Conservation (phyloP, 2,329 filamentous ascomycete genomes). For the Talaromyces sp. region DNA sequence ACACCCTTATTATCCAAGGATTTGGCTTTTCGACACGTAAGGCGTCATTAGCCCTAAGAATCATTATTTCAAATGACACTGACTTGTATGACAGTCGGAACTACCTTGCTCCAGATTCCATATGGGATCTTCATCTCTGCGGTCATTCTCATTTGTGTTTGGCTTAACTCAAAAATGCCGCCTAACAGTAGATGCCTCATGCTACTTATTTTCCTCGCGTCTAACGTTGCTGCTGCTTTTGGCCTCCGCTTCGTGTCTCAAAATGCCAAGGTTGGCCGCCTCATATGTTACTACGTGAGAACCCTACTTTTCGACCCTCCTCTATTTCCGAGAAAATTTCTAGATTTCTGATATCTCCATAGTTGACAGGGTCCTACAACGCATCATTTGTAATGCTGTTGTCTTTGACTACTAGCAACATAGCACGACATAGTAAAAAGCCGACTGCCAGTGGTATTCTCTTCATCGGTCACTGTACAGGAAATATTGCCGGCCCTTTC, state of each 20-base stretch:
- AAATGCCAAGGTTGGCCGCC: slow-evolving; percentile 47
- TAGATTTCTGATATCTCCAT: too few species aligned
- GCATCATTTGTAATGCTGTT: slow-evolving; percentile 50
- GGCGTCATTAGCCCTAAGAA: too few species aligned
- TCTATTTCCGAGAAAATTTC: too few species aligned
- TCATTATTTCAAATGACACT: background rate
- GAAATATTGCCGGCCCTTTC: slow-evolving; percentile 59
- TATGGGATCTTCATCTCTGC: slow-evolving; percentile 47
- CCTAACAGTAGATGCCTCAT: slow-evolving; percentile 47
- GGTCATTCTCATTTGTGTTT: slow-evolving; percentile 46
- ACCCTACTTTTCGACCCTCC: too few species aligned
- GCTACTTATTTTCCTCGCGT: slow-evolving; percentile 51
- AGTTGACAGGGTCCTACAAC: slow-evolving; percentile 49
- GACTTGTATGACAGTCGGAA: slow-evolving; percentile 30
- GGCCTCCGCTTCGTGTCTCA: slow-evolving; percentile 51
- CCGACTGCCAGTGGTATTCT: slow-evolving; percentile 59
- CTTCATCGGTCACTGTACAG: slow-evolving; percentile 56
- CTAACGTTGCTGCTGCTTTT: slow-evolving; percentile 55
- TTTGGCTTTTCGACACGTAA: slow-evolving; percentile 47
- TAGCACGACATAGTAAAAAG: slow-evolving; percentile 56
- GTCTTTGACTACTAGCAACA: slow-evolving; percentile 42
- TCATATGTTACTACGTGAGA: slow-evolving; percentile 51
- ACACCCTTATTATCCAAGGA: slow-evolving; percentile 54
- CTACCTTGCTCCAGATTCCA: slow-evolving; percentile 50
- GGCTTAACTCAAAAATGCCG: slow-evolving; percentile 43